Evolutionary conservation across 2,329 filamentous ascomycete species (phyloP).

Genomic region (Anthostomella pinea): DNA sequence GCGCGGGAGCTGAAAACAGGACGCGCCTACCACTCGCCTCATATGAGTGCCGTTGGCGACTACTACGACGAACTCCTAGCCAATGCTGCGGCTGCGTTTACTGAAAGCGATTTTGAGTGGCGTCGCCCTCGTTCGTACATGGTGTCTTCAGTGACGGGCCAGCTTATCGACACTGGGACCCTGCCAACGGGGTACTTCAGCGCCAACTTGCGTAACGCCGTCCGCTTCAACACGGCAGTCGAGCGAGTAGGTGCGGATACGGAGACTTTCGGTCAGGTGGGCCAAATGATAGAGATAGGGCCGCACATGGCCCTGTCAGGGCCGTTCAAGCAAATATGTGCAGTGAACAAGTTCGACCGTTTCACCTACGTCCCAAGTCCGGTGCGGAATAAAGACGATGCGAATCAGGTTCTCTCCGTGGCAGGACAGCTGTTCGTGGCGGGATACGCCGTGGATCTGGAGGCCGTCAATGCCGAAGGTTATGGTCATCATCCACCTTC

Average conservation of each 20-base stretch:
- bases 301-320: conserved; percentile 32
- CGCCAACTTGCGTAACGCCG: conserved; percentile 22
- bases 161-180: conserved; percentile 5
- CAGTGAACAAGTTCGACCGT: conserved; percentile 12
- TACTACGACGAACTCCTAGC: conserved; percentile 15
- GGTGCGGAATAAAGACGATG: conserved; percentile 19
- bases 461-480: conserved; percentile 14
- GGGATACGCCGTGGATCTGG: conserved; percentile 22
- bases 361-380: conserved; percentile 23
- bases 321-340: conserved; percentile 36
- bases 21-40: conserved; percentile 39
- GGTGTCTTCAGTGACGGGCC: conserved; percentile 25
- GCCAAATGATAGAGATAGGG: conserved; percentile 28
- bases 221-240: conserved; percentile 34
- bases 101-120: conserved; percentile 15
- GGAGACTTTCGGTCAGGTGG: conserved; percentile 21
- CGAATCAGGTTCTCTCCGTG: conserved; percentile 18
- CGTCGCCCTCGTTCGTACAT: conserved; percentile 10
- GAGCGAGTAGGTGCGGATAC: conserved; percentile 33
- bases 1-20: conserved; percentile 44
- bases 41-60: conserved; percentile 40
- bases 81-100: conserved; percentile 7
- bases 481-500: not conserved
- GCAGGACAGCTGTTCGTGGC: conserved; percentile 26
- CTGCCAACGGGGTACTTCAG: conserved; percentile 23